These are phyloP conservation scores for Allantophomopsis lycopodina DNA, from an alignment of 2,329 filamentous ascomycete genomes.

Conservation along the genomic window DNA sequence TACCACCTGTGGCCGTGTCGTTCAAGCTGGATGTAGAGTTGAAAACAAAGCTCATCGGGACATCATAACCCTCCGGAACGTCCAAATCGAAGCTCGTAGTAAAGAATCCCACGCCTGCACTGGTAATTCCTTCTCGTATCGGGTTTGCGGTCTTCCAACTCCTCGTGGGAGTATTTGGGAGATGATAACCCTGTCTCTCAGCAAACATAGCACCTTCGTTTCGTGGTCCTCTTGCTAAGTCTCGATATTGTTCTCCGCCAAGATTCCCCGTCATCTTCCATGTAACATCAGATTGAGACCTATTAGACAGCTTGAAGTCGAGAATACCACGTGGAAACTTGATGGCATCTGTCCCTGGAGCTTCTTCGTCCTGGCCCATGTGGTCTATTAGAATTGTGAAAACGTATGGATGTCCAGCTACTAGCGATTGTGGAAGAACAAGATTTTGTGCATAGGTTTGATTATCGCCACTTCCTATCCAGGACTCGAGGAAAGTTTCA, in stretches of 20 bases:
- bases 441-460: conserved; percentile 40
- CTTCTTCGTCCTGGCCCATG: conserved; percentile 58
- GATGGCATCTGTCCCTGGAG: conserved; percentile 42
- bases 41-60: conserved; percentile 47
- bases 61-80: conserved; percentile 41
- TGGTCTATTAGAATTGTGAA: conserved; percentile 61
- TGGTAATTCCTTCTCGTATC: conserved; percentile 23
- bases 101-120: conserved; percentile 44
- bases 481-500: conserved; percentile 49
- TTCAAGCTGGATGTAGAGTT: conserved; percentile 23
- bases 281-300: conserved; percentile 28
- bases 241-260: conserved; percentile 47
- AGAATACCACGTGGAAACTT: conserved; percentile 28
- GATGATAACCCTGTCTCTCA: conserved; percentile 48
- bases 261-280: conserved; percentile 62
- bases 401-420: conserved; percentile 36
- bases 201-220: conserved; percentile 54
- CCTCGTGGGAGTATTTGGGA: conserved; percentile 34
- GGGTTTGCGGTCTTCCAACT: conserved; percentile 29
- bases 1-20: conserved; percentile 7
- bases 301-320: neutral
- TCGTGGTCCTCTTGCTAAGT: conserved; percentile 44
- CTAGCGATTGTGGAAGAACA: conserved; percentile 39
- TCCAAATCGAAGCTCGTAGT: conserved; percentile 38
- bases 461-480: conserved; percentile 36